These are phyloP conservation scores for Entomortierella beljakovae DNA, from an alignment of 192 early-diverging fungal genomes.

Conservation along the genomic window DNA sequence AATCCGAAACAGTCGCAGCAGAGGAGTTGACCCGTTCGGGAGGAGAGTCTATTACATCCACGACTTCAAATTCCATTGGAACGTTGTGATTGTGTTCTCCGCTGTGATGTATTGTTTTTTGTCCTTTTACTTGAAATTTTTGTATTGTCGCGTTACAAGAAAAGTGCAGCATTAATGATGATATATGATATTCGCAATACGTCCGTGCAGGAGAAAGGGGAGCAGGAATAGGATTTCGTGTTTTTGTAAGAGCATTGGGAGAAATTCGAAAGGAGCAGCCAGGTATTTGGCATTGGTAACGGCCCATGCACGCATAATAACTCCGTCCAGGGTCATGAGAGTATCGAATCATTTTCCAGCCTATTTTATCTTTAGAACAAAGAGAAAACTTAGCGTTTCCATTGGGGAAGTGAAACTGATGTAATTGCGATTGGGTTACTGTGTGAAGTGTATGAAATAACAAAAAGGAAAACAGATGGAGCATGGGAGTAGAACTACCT, in stretches of 20 bases:
- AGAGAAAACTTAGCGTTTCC: no score
- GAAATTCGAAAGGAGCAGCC: neutral
- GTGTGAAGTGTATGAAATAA: no score
- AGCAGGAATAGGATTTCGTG: neutral
- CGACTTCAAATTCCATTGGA: neutral
- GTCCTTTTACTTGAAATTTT: neutral
- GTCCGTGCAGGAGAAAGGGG: neutral
- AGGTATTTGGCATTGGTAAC: neutral
- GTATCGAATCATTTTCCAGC: no score
- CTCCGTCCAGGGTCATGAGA: neutral
- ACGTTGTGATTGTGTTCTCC: neutral
- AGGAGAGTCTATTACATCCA: neutral
- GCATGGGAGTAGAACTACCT: no score
- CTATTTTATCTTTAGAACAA: no score
- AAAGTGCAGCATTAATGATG: neutral
- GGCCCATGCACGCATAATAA: neutral
- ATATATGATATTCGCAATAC: neutral
- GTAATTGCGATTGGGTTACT: no score
- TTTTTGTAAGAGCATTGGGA: neutral
- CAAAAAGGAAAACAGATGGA: no score
- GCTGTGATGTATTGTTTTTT: neutral
- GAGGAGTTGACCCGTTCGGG: neutral
- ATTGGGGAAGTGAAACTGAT: no score
- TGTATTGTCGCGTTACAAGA: neutral
- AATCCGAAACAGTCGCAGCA: neutral